Conservation (phyloP, 108 stramenopile genomes). For the Pseudonitzschia pungens region DNA sequence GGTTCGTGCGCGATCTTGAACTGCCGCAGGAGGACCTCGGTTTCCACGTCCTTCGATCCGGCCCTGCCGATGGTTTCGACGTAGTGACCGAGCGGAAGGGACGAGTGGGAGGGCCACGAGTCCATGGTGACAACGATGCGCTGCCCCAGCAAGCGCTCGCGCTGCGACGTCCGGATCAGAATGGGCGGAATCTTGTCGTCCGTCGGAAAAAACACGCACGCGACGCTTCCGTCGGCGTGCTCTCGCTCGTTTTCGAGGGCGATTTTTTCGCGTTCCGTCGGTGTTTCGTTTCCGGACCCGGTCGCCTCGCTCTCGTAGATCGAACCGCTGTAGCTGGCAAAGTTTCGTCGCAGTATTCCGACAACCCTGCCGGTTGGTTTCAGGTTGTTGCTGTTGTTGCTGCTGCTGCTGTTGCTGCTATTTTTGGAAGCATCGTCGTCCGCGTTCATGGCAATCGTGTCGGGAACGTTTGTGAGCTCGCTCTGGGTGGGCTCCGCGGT, state of each 20-base stretch:
- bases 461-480: slow-evolving; percentile 69
- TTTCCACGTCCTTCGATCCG: slow-evolving; percentile 96
- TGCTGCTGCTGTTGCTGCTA: too few relatives aligned
- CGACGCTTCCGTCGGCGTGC: slow-evolving; percentile 73
- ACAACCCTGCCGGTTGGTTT: slow-evolving; percentile 86
- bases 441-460: slow-evolving; percentile 32
- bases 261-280: slow-evolving; percentile 70
- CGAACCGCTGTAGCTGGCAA: slow-evolving; percentile 72
- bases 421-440: slow-evolving; percentile 41
- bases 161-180: slow-evolving; percentile 77
- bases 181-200: slow-evolving; percentile 85
- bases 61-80: slow-evolving; percentile 83
- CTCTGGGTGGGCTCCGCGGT: slow-evolving; percentile 65
- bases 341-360: slow-evolving; percentile 86
- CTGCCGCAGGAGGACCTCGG: slow-evolving; percentile 91
- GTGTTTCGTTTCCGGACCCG: too few relatives aligned
- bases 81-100: slow-evolving; percentile 93
- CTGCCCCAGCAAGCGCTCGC: slow-evolving; percentile 69
- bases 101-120: slow-evolving; percentile 89
- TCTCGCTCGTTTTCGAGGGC: slow-evolving; percentile 72
- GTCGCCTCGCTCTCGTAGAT: slow-evolving; percentile 48
- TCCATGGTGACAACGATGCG: slow-evolving; percentile 87
- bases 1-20: slow-evolving; percentile 95
- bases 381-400: too few relatives aligned
- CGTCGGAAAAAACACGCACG: slow-evolving; percentile 91